Conservation (phyloP, 306 rosid species). For the Abrus pulchellus region DNA sequence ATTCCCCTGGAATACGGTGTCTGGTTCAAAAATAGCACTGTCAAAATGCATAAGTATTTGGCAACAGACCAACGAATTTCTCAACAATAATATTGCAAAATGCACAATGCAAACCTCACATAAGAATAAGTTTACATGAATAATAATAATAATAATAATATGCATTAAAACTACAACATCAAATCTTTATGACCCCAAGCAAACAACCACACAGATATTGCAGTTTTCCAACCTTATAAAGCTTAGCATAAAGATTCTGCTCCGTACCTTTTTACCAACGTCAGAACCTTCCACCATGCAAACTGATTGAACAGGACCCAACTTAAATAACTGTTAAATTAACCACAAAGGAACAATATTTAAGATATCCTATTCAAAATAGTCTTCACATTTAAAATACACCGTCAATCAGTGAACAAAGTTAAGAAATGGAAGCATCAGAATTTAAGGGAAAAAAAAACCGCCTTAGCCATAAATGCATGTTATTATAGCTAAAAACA, state of each 20-base stretch:
- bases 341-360: slow-evolving; percentile 43
- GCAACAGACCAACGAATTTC: slow-evolving; percentile 11
- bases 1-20: slow-evolving; percentile 70
- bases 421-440: not conserved
- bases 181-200: not conserved
- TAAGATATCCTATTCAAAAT: slow-evolving; percentile 15
- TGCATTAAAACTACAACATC: not conserved
- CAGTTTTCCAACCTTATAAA: slow-evolving; percentile 18
- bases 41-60: slow-evolving; percentile 42
- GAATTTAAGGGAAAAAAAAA: not conserved
- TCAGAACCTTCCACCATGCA: slow-evolving; percentile 72
- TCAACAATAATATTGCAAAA: not conserved
- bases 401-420: not conserved
- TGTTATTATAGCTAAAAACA: not conserved
- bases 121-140: not conserved
- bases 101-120: not conserved
- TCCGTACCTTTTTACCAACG: slow-evolving; percentile 61
- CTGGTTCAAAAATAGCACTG: slow-evolving; percentile 61
- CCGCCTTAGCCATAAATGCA: not conserved
- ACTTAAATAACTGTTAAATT: slow-evolving; percentile 68
- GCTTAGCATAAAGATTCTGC: slow-evolving; percentile 12
- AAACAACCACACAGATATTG: not conserved
- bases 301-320: slow-evolving; percentile 72
- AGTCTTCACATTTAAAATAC: slow-evolving; percentile 9
- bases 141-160: not conserved